Percentiles rank a stretch among this genome's conserved stretches.
Evolutionary conservation across 2,329 filamentous ascomycete genomes (phyloP).

Genomic region (Fusarium sp.): DNA sequence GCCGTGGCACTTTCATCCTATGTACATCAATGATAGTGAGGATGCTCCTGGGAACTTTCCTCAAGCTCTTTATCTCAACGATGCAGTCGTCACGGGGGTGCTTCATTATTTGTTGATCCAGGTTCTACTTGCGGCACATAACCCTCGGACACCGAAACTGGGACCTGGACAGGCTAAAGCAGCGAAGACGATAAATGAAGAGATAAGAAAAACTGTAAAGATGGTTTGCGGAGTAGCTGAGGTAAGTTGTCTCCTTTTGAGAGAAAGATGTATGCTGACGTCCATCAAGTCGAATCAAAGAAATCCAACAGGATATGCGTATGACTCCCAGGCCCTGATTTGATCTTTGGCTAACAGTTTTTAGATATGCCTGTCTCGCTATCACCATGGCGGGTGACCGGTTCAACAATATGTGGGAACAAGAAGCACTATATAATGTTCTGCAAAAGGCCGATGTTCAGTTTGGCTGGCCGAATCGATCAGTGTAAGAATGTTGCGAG

Average conservation of each 20-base stretch:
- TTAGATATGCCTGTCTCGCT: conserved; percentile 46
- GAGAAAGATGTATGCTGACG: background rate
- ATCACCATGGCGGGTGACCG: conserved; percentile 53
- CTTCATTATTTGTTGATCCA: conserved; percentile 47
- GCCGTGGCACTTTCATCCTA: conserved; percentile 47
- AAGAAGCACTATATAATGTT: conserved; percentile 53
- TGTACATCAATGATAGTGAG: conserved; percentile 35
- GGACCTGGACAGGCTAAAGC: conserved; percentile 45
- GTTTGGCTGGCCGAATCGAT: conserved; percentile 47
- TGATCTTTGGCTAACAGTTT: background rate
- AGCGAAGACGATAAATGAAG: conserved; percentile 43
- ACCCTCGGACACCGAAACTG: conserved; percentile 44
- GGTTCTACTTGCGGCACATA: conserved; percentile 46
- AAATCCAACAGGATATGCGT: conserved; percentile 40
- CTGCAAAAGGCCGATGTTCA: conserved; percentile 49
- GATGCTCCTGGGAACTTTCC: conserved; percentile 32
- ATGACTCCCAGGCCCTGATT: background rate
- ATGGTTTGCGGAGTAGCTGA: conserved; percentile 48
- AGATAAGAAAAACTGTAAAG: conserved; percentile 46
- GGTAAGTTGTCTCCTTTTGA: conserved; percentile 16
- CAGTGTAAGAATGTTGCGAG: conserved; percentile 32
- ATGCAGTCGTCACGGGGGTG: conserved; percentile 46
- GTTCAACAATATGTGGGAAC: conserved; percentile 52
- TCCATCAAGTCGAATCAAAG: conserved; percentile 37
- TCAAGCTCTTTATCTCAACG: conserved; percentile 44